These are phyloP conservation scores for Elsinoe perseae DNA, from an alignment of 2,329 filamentous ascomycete genomes.

Conservation along the genomic window DNA sequence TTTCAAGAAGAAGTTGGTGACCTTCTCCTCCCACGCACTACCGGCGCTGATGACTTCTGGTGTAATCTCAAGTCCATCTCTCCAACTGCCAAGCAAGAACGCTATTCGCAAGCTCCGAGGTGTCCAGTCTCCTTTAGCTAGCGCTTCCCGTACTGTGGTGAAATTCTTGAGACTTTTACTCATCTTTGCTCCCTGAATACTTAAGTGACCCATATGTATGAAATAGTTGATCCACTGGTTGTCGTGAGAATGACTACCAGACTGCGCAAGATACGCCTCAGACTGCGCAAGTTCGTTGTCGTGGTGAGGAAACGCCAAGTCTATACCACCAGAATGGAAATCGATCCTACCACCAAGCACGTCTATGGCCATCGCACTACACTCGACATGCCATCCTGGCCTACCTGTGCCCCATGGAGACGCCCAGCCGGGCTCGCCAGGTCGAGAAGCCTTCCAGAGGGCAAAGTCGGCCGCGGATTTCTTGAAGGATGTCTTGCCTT, in stretches of 20 bases:
- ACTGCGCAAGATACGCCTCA: slow-evolving; percentile 65
- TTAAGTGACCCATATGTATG: slow-evolving; percentile 86
- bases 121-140: slow-evolving; percentile 63
- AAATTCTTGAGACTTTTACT: slow-evolving; percentile 95
- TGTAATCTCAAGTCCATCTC: slow-evolving; percentile 84
- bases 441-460: slow-evolving; percentile 86
- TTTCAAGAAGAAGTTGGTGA: slow-evolving; percentile 64
- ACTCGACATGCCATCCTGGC: slow-evolving; percentile 96
- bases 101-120: slow-evolving; percentile 73
- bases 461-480: slow-evolving; percentile 77
- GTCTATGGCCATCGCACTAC: slow-evolving; percentile 89
- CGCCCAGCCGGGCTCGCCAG: slow-evolving; percentile 84
- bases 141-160: slow-evolving; percentile 79
- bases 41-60: slow-evolving; percentile 69
- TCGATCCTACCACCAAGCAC: slow-evolving; percentile 80
- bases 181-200: slow-evolving; percentile 89
- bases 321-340: slow-evolving; percentile 86
- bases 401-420: slow-evolving; percentile 81
- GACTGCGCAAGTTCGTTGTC: slow-evolving; percentile 89
- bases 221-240: slow-evolving; percentile 90
- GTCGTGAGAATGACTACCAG: slow-evolving; percentile 28
- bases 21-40: slow-evolving; percentile 68
- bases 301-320: slow-evolving; percentile 85
- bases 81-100: slow-evolving; percentile 83
- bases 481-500: slow-evolving; percentile 54